These are phyloP conservation scores for Penicillium cinerascens DNA, from an alignment of 495 filamentous ascomycete genomes.

Conservation along the genomic window DNA sequence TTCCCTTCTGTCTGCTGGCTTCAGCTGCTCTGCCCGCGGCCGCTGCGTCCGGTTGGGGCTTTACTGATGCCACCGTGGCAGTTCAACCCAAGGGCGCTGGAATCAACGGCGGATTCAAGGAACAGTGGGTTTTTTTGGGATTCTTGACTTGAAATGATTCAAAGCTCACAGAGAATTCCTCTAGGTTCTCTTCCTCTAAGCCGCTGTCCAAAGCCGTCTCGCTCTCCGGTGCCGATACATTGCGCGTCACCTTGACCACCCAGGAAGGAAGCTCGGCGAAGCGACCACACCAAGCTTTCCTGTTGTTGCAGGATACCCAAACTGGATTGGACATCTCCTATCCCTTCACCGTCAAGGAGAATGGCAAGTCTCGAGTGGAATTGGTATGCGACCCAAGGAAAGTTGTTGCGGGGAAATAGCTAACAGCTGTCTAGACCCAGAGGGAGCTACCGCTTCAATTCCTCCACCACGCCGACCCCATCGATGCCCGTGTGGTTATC, in stretches of 20 bases:
- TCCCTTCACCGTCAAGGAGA: conserved; percentile 79
- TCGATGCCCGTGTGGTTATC: conserved; percentile 75
- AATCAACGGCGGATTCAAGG: conserved; percentile 60
- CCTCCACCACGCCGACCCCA: conserved; percentile 58
- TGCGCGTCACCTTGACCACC: conserved; percentile 78
- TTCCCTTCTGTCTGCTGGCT: conserved; percentile 40
- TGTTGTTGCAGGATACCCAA: conserved; percentile 69
- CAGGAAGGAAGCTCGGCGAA: conserved; percentile 74
- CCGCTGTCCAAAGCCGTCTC: conserved; percentile 61
- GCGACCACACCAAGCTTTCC: conserved; percentile 89
- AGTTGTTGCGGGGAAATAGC: background rate
- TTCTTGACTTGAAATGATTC: background rate
- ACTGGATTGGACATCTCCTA: conserved; percentile 86
- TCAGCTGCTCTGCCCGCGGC: conserved; percentile 35
- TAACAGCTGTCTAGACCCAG: conserved; percentile 57
- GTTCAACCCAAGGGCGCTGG: conserved; percentile 69
- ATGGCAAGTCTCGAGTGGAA: conserved; percentile 77
- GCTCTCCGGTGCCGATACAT: conserved; percentile 64
- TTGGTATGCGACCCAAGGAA: conserved; percentile 51
- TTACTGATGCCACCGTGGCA: conserved; percentile 78
- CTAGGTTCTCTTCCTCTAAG: conserved; percentile 61
- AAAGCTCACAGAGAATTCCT: conserved; percentile 13
- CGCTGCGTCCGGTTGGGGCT: conserved; percentile 77
- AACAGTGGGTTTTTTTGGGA: conserved; percentile 52
- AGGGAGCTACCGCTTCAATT: conserved; percentile 89